Conservation (phyloP, 2,329 filamentous ascomycete genomes). For the Tolypocladium cylindrosporum region DNA sequence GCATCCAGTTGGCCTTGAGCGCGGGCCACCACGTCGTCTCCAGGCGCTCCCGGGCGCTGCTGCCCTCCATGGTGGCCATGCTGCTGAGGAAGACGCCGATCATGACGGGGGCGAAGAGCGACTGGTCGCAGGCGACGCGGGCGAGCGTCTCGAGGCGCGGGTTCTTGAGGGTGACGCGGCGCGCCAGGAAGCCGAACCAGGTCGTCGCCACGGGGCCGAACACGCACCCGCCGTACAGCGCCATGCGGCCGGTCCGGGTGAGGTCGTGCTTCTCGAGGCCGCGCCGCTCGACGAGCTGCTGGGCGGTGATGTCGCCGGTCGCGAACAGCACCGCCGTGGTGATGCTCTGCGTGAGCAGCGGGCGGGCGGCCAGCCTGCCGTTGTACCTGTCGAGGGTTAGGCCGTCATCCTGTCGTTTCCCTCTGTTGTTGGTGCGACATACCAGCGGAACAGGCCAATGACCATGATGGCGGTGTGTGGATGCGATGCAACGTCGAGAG, state of each 20-base stretch:
- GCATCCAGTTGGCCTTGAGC: conserved; percentile 72
- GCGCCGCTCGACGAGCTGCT: conserved; percentile 79
- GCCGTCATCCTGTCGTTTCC: background rate
- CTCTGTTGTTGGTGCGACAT: background rate
- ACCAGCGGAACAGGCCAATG: conserved; percentile 21
- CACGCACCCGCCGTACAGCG: conserved; percentile 67
- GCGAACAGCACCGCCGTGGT: conserved; percentile 90
- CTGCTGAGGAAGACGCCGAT: conserved; percentile 71
- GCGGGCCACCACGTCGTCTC: conserved; percentile 59
- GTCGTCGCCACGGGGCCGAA: conserved; percentile 83
- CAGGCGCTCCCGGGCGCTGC: conserved; percentile 53
- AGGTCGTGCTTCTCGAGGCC: conserved; percentile 69
- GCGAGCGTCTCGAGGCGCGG: conserved; percentile 62
- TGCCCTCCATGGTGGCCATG: conserved; percentile 76
- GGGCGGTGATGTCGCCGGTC: conserved; percentile 81
- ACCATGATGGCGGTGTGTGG: conserved; percentile 4
- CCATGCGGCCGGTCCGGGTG: conserved; percentile 66
- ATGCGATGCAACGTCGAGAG: background rate
- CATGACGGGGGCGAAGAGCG: conserved; percentile 74
- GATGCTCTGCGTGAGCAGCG: conserved; percentile 81
- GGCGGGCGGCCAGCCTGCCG: conserved; percentile 65
- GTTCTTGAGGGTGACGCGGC: conserved; percentile 52
- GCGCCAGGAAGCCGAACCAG: conserved; percentile 76
- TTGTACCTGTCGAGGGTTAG: conserved; percentile 60
- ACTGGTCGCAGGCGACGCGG: conserved; percentile 72